Evolutionary conservation across 2,329 filamentous ascomycete genomes (phyloP).

Genomic region (Penicillium sp.): DNA sequence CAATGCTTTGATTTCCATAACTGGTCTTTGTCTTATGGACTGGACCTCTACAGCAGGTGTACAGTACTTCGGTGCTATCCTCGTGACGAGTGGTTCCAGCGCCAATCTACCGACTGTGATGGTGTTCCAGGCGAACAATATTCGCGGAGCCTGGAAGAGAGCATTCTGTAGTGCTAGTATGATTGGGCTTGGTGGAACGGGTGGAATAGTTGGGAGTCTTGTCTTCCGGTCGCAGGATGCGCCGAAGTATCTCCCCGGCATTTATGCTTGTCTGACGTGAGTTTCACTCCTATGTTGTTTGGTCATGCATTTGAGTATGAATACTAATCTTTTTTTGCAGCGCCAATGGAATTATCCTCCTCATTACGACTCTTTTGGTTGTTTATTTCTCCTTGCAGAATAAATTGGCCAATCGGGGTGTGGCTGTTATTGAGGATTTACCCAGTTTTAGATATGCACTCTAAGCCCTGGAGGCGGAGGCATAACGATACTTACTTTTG

Average conservation of each 20-base stretch:
- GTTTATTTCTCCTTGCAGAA: not conserved
- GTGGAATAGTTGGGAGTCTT: not conserved
- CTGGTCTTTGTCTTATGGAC: not conserved
- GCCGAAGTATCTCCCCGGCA: conserved; percentile 3
- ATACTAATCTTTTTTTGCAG: not conserved
- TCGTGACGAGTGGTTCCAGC: not conserved
- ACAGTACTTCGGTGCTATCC: not conserved
- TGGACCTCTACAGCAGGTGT: not conserved
- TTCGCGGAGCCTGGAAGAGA: conserved; percentile 3
- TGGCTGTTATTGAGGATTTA: not conserved
- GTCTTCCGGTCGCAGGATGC: conserved; percentile 4
- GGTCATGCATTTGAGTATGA: not conserved
- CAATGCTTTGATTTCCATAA: not conserved
- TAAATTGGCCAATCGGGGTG: not conserved
- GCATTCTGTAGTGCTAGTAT: conserved; percentile 3
- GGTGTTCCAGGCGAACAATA: conserved; percentile 4
- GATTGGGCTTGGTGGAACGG: conserved; percentile 1
- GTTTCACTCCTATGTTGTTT: not conserved
- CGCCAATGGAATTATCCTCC: not conserved
- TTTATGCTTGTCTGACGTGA: conserved; percentile 4
- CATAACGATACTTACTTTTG: not conserved
- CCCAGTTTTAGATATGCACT: not conserved
- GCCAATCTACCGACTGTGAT: not conserved
- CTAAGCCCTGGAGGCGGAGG: not conserved
- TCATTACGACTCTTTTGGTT: not conserved